A percentile compares a stretch with the other conserved stretches of the same genome.
Conservation (phyloP, 495 filamentous ascomycete species). For the Aspergillus avenaceus region DNA sequence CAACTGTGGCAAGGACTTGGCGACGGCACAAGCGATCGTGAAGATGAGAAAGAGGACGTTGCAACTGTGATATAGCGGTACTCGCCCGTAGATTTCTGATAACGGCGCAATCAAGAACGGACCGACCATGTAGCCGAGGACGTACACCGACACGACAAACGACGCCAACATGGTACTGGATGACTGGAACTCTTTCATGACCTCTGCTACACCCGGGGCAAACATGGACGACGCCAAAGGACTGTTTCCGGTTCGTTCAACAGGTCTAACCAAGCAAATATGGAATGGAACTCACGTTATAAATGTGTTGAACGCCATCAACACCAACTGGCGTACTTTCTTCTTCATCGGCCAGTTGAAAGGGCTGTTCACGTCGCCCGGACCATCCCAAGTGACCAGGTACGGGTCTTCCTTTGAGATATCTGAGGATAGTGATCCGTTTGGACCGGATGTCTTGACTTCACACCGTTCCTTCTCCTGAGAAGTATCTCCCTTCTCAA, state of each 20-base stretch:
- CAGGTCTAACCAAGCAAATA: no score
- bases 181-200: constrained; percentile 50
- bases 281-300: constrained; percentile 39
- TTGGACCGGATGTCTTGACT: no score
- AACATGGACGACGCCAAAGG: constrained; percentile 62
- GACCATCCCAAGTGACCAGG: constrained; percentile 48
- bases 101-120: constrained; percentile 39
- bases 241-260: constrained; percentile 9
- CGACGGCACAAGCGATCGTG: constrained; percentile 42
- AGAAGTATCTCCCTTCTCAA: no score
- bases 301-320: constrained; percentile 51
- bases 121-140: constrained; percentile 35
- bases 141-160: constrained; percentile 40
- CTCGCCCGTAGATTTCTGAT: constrained; percentile 42
- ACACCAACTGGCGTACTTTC: constrained; percentile 40
- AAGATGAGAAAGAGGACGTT: constrained; percentile 42
- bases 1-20: constrained; percentile 34
- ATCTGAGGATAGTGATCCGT: no score
- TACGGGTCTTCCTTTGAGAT: constrained; percentile 10
- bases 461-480: no score
- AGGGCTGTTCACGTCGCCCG: constrained; percentile 53
- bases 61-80: constrained; percentile 37
- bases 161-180: constrained; percentile 25
- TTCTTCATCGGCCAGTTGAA: constrained; percentile 56
- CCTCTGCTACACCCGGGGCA: constrained; percentile 52